Percentiles rank a stretch among this genome's conserved stretches.
Evolutionary conservation across 352 stramenopile species (phyloP).

Genomic region (Globisporangium lucens): DNA sequence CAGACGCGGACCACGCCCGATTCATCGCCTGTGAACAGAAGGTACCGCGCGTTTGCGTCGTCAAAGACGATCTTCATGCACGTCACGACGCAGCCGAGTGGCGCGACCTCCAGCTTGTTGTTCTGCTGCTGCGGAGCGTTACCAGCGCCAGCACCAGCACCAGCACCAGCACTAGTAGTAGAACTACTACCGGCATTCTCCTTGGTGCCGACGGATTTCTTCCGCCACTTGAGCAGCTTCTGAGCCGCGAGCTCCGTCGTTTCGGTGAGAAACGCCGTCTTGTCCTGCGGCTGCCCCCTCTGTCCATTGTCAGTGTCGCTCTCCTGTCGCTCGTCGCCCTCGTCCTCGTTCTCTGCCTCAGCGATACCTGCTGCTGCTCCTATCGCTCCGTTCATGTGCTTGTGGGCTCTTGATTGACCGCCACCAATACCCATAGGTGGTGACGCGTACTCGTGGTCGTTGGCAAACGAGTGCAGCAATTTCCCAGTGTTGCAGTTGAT

Average conservation of each 20-base stretch:
- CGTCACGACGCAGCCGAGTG: constrained; percentile 30
- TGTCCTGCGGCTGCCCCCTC: neutral
- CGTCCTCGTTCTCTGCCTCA: constrained; percentile 4
- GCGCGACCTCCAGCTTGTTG: constrained; percentile 14
- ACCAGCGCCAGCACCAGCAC: neutral
- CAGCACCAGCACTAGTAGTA: neutral
- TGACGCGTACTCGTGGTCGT: constrained; percentile 25
- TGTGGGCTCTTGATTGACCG: neutral
- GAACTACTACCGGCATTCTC: neutral
- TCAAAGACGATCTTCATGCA: constrained; percentile 58
- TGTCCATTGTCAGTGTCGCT: neutral
- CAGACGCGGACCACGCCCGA: constrained; percentile 43
- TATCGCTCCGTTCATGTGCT: neutral
- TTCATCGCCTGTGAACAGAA: constrained; percentile 66
- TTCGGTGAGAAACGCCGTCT: constrained; percentile 35
- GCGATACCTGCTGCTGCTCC: neutral
- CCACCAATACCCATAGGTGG: neutral
- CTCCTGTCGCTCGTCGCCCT: constrained; percentile 14
- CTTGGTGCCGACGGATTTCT: neutral
- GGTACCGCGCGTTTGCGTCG: constrained; percentile 33
- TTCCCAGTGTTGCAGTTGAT: constrained; percentile 40
- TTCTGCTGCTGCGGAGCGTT: neutral
- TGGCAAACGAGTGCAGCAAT: constrained; percentile 55
- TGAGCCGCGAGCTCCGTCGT: constrained; percentile 28
- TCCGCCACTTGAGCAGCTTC: constrained; percentile 32